phyloP scores from a whole-genome alignment of 2,329 filamentous ascomycete genomes.

The Alternaria postmessia region DNA sequence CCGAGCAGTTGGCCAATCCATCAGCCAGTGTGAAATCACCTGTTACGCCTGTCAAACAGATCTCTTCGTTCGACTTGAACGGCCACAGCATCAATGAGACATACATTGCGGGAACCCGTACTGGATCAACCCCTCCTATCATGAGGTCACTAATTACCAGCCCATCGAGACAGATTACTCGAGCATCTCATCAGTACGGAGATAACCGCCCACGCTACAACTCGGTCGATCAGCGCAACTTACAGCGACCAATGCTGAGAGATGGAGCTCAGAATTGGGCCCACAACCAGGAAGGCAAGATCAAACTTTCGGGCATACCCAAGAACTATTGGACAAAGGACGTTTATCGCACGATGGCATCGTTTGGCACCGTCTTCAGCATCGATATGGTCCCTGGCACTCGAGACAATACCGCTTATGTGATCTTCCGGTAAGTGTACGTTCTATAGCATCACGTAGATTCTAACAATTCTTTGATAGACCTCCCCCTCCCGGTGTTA shows the following conservation, averaged over 20 bases:
- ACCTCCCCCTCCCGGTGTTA: slow-evolving; percentile 16
- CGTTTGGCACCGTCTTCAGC: slow-evolving; percentile 37
- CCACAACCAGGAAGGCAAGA: slow-evolving; percentile 32
- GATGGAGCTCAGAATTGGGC: slow-evolving; percentile 24
- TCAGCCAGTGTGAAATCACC: not conserved
- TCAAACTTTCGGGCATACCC: slow-evolving; percentile 28
- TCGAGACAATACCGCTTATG: slow-evolving; percentile 26
- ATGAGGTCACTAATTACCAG: not conserved
- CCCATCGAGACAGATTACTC: not conserved
- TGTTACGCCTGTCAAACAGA: slow-evolving; percentile 10
- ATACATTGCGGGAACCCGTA: slow-evolving; percentile 13
- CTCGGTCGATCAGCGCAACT: slow-evolving; percentile 1
- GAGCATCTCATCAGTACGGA: not conserved
- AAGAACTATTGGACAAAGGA: slow-evolving; percentile 28
- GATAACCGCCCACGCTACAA: not conserved
- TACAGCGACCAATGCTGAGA: slow-evolving; percentile 5
- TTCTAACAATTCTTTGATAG: slow-evolving; percentile 14
- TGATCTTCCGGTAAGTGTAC: slow-evolving; percentile 34
- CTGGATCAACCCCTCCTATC: not conserved
- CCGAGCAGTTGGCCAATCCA: slow-evolving; percentile 1
- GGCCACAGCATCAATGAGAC: slow-evolving; percentile 27
- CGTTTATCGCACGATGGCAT: slow-evolving; percentile 32
- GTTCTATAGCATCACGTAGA: not conserved
- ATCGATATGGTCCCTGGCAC: slow-evolving; percentile 36
- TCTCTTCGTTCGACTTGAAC: slow-evolving; percentile 19